Conservation (phyloP, 371 early-diverging fungal genomes). For the Rhizopus sp. region DNA sequence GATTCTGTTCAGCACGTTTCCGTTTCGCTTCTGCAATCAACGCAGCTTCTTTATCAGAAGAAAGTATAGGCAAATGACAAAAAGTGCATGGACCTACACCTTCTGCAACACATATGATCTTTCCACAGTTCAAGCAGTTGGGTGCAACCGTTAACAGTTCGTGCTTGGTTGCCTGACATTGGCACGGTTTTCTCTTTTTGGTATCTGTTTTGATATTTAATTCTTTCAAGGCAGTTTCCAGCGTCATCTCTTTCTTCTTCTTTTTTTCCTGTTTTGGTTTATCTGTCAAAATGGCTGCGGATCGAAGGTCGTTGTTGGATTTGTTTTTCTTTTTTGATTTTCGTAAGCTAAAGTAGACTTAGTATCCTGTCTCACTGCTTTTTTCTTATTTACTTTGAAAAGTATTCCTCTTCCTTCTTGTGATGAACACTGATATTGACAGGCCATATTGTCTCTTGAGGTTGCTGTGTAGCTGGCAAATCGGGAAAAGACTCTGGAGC, state of each 20-base stretch:
- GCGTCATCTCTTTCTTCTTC: constrained; percentile 45
- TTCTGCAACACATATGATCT: constrained; percentile 82
- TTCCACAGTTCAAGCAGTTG: constrained; percentile 90
- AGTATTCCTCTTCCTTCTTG: constrained; percentile 53
- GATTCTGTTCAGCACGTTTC: constrained; percentile 37
- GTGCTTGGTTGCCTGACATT: constrained; percentile 75
- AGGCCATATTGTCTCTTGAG: constrained; percentile 36
- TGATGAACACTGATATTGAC: constrained; percentile 48
- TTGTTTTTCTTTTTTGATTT: constrained; percentile 25
- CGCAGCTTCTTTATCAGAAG: constrained; percentile 67
- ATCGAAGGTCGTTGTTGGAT: constrained; percentile 15
- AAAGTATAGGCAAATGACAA: constrained; percentile 76
- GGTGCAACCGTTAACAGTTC: constrained; percentile 72
- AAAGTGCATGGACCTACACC: constrained; percentile 86
- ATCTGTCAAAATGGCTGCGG: constrained; percentile 18
- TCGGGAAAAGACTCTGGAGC: constrained; percentile 24
- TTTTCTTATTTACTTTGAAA: constrained; percentile 39
- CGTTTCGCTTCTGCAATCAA: constrained; percentile 52
- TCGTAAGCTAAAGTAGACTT: constrained; percentile 13
- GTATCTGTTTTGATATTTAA: constrained; percentile 40
- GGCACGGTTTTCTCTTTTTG: constrained; percentile 40
- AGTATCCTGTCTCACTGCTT: not conserved
- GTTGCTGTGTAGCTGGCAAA: constrained; percentile 25
- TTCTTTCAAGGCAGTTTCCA: constrained; percentile 51
- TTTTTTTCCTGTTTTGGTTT: constrained; percentile 29